phyloP scores from a whole-genome alignment of 495 filamentous ascomycete species.

The Penicillium nucicola region DNA sequence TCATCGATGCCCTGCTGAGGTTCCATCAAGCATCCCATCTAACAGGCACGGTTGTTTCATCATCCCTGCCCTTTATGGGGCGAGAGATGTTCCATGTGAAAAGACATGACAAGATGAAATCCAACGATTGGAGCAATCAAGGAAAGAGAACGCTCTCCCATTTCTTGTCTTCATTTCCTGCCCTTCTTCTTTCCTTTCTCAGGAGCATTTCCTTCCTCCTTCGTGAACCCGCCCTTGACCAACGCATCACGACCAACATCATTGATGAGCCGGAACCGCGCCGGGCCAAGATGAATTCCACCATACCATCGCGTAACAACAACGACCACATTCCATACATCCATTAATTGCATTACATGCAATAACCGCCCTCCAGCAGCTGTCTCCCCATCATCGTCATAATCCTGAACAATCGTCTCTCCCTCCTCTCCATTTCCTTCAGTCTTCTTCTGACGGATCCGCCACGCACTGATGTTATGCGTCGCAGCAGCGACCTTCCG shows the following conservation, averaged over 20 bases:
- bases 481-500: slow-evolving; percentile 80
- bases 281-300: slow-evolving; percentile 80
- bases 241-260: slow-evolving; percentile 80
- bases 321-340: slow-evolving; percentile 86
- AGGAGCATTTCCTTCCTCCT: slow-evolving; percentile 37
- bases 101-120: not conserved
- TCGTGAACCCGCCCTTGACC: slow-evolving; percentile 69
- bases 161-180: slow-evolving; percentile 59
- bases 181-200: slow-evolving; percentile 57
- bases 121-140: not conserved
- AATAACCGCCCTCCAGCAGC: slow-evolving; percentile 83
- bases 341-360: slow-evolving; percentile 92
- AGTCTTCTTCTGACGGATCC: slow-evolving; percentile 46
- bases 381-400: slow-evolving; percentile 94
- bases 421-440: slow-evolving; percentile 29
- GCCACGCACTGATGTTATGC: slow-evolving; percentile 82
- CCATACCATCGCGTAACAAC: slow-evolving; percentile 98
- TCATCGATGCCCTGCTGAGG: slow-evolving; percentile 3
- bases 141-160: not conserved
- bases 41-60: not conserved
- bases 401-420: slow-evolving; percentile 74
- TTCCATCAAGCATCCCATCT: slow-evolving; percentile 3
- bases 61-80: not conserved
- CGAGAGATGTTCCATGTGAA: not conserved
- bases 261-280: slow-evolving; percentile 87